These are phyloP conservation scores for Ascochyta pisi DNA, from an alignment of 2,329 filamentous ascomycete genomes.

Conservation along the genomic window DNA sequence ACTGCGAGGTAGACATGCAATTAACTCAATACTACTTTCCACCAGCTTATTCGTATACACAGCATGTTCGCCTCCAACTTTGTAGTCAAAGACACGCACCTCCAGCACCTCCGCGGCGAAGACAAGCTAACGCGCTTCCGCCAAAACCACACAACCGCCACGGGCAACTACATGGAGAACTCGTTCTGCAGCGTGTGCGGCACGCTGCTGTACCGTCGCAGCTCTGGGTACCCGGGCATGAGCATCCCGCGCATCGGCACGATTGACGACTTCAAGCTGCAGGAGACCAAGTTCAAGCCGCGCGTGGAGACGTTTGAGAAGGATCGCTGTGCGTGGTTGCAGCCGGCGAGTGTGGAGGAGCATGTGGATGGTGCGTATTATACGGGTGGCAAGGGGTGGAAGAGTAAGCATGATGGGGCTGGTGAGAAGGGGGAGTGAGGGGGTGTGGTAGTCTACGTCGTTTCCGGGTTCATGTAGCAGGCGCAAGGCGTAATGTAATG, in stretches of 20 bases:
- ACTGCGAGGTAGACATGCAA: slow-evolving; percentile 13
- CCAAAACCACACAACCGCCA: slow-evolving; percentile 51
- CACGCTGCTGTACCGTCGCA: slow-evolving; percentile 65
- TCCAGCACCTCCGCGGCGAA: slow-evolving; percentile 60
- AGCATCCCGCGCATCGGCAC: slow-evolving; percentile 64
- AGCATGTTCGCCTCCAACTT: slow-evolving; percentile 67
- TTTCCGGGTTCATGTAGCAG: too few relatives aligned
- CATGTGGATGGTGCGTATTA: slow-evolving; percentile 20
- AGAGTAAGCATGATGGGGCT: slow-evolving; percentile 19
- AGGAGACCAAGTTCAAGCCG: slow-evolving; percentile 65
- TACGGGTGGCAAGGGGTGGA: slow-evolving; percentile 20
- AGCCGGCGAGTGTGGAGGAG: slow-evolving; percentile 15
- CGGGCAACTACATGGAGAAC: slow-evolving; percentile 61
- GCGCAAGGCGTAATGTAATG: too few relatives aligned
- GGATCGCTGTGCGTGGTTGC: slow-evolving; percentile 59
- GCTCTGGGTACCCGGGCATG: slow-evolving; percentile 53
- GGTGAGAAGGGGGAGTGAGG: slow-evolving; percentile 9
- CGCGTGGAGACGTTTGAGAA: slow-evolving; percentile 61
- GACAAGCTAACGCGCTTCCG: slow-evolving; percentile 57
- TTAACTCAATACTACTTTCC: background rate
- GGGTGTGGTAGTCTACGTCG: background rate
- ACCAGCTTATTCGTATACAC: background rate
- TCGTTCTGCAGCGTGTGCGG: slow-evolving; percentile 68
- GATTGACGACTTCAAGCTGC: slow-evolving; percentile 66
- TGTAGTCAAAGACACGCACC: slow-evolving; percentile 53